Conservation (phyloP, 192 early-diverging fungal genomes). For the Chytriomyces sp. region DNA sequence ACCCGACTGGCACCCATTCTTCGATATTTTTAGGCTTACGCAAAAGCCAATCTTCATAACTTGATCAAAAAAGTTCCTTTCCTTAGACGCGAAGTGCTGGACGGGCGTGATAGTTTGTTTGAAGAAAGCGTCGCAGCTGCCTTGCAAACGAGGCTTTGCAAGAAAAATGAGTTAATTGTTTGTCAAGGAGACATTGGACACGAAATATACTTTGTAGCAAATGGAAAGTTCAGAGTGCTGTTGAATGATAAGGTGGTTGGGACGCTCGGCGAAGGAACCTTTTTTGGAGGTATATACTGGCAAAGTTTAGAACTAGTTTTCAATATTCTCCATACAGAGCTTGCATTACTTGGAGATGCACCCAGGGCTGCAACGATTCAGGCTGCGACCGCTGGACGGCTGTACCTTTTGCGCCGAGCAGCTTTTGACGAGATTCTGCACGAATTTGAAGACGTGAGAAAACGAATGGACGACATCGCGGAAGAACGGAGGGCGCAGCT, state of each 20-base stretch:
- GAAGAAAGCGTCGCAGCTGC: neutral
- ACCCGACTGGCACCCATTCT: neutral
- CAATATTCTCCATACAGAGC: neutral
- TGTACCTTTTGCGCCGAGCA: neutral
- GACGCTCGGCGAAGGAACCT: neutral
- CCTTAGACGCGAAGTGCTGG: neutral
- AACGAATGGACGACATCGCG: neutral
- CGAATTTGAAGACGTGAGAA: neutral
- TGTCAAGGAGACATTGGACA: neutral
- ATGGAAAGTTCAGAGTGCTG: neutral
- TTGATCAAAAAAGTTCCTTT: slow-evolving; percentile 31
- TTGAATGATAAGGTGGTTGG: neutral
- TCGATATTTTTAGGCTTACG: neutral
- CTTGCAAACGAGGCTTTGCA: neutral
- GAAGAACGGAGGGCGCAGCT: neutral
- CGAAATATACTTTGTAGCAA: slow-evolving; percentile 7
- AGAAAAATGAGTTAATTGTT: neutral
- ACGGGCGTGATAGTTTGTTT: slow-evolving; percentile 30
- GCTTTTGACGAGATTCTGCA: neutral
- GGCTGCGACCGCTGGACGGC: neutral
- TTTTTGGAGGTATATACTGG: neutral
- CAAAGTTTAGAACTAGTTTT: neutral
- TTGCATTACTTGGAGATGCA: neutral
- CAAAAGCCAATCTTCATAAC: neutral
- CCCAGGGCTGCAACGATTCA: slow-evolving; percentile 3